phyloP scores from a whole-genome alignment of 805 yeast genomes.

The Clavispora santaluciae region DNA sequence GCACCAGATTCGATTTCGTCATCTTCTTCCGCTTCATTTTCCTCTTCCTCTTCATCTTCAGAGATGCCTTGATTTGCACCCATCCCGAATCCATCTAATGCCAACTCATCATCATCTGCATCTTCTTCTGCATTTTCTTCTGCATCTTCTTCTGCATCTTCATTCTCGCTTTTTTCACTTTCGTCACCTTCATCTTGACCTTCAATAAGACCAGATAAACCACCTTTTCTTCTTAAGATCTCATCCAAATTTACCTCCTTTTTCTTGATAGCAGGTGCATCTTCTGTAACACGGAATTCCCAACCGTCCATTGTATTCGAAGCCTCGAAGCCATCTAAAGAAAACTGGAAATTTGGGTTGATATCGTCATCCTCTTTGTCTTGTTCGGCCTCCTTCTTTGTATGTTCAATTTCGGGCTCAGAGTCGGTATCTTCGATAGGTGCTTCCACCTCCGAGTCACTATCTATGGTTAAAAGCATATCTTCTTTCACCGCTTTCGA shows the following conservation, averaged over 20 bases:
- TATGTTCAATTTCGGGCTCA: conserved; percentile 22
- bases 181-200: conserved; percentile 22
- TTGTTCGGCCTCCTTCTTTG: conserved; percentile 15
- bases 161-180: conserved; percentile 10
- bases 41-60: conserved; percentile 3
- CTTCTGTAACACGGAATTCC: conserved; percentile 63
- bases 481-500: conserved; percentile 30
- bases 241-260: conserved; percentile 82
- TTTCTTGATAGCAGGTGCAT: conserved; percentile 17
- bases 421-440: conserved; percentile 14
- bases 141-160: conserved; percentile 19
- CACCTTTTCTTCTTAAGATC: conserved; percentile 81
- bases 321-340: conserved; percentile 53
- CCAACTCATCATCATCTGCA: conserved; percentile 37
- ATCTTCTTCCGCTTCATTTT: conserved; percentile 9
- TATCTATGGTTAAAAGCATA: conserved; percentile 72
- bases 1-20: conserved; percentile 16
- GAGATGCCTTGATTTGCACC: conserved; percentile 39
- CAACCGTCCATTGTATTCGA: conserved; percentile 63
- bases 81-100: conserved; percentile 44
- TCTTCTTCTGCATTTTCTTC: conserved; percentile 21
- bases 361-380: conserved; percentile 46
- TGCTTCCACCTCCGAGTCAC: conserved; percentile 56
- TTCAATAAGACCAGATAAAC: conserved; percentile 53
- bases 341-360: conserved; percentile 71